phyloP scores from a whole-genome alignment of 106 monocot species.

The Allium sativum region DNA sequence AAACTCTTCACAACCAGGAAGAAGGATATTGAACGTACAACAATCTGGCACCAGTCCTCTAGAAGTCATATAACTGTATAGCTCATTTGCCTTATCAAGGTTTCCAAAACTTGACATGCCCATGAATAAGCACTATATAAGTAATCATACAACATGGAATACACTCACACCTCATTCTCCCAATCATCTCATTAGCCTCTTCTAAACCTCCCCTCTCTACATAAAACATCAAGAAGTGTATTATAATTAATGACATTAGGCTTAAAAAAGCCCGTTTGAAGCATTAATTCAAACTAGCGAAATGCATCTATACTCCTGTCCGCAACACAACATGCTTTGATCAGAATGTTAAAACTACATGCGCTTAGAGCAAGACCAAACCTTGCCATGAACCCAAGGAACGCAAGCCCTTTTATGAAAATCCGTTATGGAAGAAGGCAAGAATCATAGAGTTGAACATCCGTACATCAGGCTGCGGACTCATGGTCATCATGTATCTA shows the following conservation, averaged over 20 bases:
- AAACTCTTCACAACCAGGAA: slow-evolving; percentile 49
- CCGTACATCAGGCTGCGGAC: slow-evolving; percentile 34
- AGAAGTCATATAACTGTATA: slow-evolving; percentile 43
- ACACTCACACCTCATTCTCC: slow-evolving; percentile 32
- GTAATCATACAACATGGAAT: slow-evolving; percentile 36
- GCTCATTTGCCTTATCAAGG: slow-evolving; percentile 33
- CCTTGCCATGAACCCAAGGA: slow-evolving; percentile 46
- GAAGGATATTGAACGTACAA: slow-evolving; percentile 73
- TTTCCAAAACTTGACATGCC: slow-evolving; percentile 70
- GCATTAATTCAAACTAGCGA: slow-evolving; percentile 39
- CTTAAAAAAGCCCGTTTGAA: not conserved
- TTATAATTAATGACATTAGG: slow-evolving; percentile 43
- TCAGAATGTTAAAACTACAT: slow-evolving; percentile 74
- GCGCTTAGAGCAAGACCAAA: slow-evolving; percentile 35
- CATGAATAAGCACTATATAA: slow-evolving; percentile 69
- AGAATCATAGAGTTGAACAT: slow-evolving; percentile 73
- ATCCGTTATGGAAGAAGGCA: slow-evolving; percentile 46
- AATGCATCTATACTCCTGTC: slow-evolving; percentile 34
- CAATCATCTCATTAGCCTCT: slow-evolving; percentile 52
- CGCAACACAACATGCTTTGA: slow-evolving; percentile 47
- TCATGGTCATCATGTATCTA: slow-evolving; percentile 34
- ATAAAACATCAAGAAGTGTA: slow-evolving; percentile 44
- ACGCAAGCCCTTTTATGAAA: slow-evolving; percentile 19
- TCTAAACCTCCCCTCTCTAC: slow-evolving; percentile 59
- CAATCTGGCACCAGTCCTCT: slow-evolving; percentile 60